A percentile compares a stretch with the other conserved stretches of the same genome.
These are phyloP conservation scores for Colletotrichum sp. DNA, from an alignment of 2,329 filamentous ascomycete genomes.

Conservation along the genomic window DNA sequence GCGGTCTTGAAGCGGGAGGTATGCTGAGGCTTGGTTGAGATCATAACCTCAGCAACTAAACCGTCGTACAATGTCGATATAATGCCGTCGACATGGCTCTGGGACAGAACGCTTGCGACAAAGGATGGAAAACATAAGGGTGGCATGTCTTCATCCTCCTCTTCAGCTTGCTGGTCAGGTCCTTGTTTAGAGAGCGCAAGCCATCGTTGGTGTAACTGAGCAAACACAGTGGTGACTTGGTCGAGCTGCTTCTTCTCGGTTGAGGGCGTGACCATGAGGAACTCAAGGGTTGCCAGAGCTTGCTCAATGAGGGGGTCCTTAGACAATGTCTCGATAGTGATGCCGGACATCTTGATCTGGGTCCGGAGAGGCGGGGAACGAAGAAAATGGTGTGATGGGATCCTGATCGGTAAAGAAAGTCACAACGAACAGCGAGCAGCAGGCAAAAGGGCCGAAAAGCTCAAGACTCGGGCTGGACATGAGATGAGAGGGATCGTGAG, in stretches of 20 bases:
- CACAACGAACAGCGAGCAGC: neutral
- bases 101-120: neutral
- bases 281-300: neutral
- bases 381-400: neutral
- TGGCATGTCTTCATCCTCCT: neutral
- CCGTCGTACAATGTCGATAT: neutral
- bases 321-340: too few species aligned
- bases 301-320: neutral
- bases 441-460: neutral
- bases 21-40: neutral
- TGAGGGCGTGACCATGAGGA: neutral
- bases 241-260: neutral
- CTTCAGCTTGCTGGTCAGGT: neutral
- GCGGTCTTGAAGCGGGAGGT: neutral
- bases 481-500: neutral
- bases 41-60: neutral
- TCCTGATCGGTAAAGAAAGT: neutral
- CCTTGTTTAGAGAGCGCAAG: neutral
- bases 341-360: neutral
- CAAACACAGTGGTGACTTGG: neutral
- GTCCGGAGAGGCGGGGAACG: neutral
- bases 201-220: neutral
- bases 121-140: neutral
- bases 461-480: neutral
- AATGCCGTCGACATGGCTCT: neutral